phyloP scores from a whole-genome alignment of 192 early-diverging fungal species.

The Spizellomyces punctatus region DNA sequence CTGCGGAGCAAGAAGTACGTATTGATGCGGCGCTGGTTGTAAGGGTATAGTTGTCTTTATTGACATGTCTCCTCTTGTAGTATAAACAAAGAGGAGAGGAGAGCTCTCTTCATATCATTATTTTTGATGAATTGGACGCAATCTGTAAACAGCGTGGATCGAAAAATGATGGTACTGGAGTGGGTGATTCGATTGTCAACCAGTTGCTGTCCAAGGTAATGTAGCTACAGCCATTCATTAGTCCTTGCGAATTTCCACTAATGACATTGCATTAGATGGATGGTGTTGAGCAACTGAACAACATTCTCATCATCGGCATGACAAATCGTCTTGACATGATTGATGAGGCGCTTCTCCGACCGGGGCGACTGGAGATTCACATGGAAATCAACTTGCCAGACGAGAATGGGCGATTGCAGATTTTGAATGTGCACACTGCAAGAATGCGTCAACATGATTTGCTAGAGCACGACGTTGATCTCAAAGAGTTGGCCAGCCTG shows the following conservation, averaged over 20 bases:
- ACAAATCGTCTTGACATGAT: slow-evolving; percentile 98
- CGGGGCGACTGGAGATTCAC: slow-evolving; percentile 94
- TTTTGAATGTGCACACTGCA: slow-evolving; percentile 92
- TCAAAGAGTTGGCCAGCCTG: slow-evolving; percentile 79
- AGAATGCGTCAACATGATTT: slow-evolving; percentile 82
- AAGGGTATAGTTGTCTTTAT: not conserved
- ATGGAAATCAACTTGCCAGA: slow-evolving; percentile 96
- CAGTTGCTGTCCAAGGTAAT: slow-evolving; percentile 88
- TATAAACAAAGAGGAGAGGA: slow-evolving; percentile 92
- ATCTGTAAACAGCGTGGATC: slow-evolving; percentile 97
- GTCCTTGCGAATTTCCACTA: not conserved
- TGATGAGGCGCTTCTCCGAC: slow-evolving; percentile 94
- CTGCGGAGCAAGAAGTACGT: slow-evolving; percentile 84
- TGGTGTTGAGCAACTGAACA: slow-evolving; percentile 98
- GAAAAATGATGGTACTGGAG: slow-evolving; percentile 89
- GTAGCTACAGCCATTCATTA: not conserved
- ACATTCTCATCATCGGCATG: slow-evolving; percentile 98
- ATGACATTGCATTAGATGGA: slow-evolving; percentile 71
- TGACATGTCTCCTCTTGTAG: slow-evolving; percentile 12
- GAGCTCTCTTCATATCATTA: slow-evolving; percentile 92
- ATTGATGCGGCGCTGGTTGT: not conserved
- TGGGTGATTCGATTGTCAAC: slow-evolving; percentile 96
- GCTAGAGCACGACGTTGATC: slow-evolving; percentile 77
- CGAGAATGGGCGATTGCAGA: slow-evolving; percentile 88
- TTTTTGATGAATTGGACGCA: slow-evolving; percentile 98